Conservation (phyloP, 768 basidiomycete genomes). For the Butyriboletus loyo region DNA sequence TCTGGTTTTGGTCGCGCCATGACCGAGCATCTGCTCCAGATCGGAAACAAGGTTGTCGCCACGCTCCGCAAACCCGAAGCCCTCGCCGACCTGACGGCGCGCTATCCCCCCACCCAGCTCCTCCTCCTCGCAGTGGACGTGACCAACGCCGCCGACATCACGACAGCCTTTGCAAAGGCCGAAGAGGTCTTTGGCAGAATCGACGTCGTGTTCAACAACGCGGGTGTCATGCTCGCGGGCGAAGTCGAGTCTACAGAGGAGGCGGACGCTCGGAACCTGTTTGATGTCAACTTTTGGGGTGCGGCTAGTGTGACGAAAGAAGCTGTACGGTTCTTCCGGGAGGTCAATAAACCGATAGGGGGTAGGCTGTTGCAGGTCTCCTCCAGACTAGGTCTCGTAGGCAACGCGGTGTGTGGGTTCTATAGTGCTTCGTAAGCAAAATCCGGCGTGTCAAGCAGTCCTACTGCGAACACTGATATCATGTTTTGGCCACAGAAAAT, state of each 20-base stretch:
- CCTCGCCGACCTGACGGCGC: neutral
- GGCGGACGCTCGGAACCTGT: constrained; percentile 30
- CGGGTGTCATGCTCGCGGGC: neutral
- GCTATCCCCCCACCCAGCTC: neutral
- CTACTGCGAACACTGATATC: too few species aligned
- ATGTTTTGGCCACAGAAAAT: constrained; percentile 6
- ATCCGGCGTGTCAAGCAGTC: neutral
- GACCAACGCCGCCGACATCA: neutral
- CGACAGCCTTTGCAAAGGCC: neutral
- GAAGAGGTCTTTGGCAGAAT: neutral
- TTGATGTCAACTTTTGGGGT: constrained; percentile 40
- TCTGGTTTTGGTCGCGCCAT: neutral
- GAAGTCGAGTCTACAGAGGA: constrained; percentile 38
- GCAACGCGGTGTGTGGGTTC: constrained; percentile 7
- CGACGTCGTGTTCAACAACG: neutral
- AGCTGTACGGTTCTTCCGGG: constrained; percentile 35
- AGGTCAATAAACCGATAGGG: constrained; percentile 37
- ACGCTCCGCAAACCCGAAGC: neutral
- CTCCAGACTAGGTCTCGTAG: constrained; percentile 32
- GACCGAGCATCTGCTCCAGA: neutral
- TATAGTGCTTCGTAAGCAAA: constrained; percentile 29
- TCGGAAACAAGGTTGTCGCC: neutral
- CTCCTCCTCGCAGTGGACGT: neutral
- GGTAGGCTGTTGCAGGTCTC: constrained; percentile 40
- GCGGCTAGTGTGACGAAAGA: constrained; percentile 28